Conservation (phyloP, 768 basidiomycete species). For the Rossbeevera mucosa region DNA sequence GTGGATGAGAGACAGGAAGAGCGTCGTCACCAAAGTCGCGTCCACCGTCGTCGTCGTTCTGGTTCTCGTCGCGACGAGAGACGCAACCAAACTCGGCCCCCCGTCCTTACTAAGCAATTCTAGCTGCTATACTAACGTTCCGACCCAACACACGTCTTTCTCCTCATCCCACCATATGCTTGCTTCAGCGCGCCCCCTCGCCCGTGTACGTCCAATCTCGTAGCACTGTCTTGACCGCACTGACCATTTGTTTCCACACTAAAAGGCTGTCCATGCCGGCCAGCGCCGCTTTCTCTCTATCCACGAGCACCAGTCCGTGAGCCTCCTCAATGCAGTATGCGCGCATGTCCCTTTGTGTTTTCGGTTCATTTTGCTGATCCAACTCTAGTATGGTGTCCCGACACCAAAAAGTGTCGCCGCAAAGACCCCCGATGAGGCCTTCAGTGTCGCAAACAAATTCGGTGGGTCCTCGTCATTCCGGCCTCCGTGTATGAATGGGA, state of each 20-base stretch:
- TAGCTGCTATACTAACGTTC: conserved; percentile 13
- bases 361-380: not conserved
- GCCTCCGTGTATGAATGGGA: not conserved
- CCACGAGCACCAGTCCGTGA: conserved; percentile 97
- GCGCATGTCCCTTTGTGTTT: not conserved
- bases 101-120: conserved; percentile 16
- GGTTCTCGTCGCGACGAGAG: conserved; percentile 29
- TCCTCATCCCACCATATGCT: conserved; percentile 49
- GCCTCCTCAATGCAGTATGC: conserved; percentile 85
- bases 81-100: conserved; percentile 9
- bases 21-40: conserved; percentile 19
- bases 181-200: conserved; percentile 54
- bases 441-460: conserved; percentile 82
- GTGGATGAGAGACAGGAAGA: conserved; percentile 73
- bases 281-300: conserved; percentile 93
- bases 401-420: conserved; percentile 91
- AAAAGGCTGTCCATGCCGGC: conserved; percentile 63
- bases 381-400: conserved; percentile 80
- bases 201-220: conserved; percentile 45
- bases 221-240: not conserved
- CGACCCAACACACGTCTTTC: not conserved
- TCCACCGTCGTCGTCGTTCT: conserved; percentile 83
- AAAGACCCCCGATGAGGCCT: conserved; percentile 85
- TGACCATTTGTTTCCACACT: not conserved
- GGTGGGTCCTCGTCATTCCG: conserved; percentile 42